Conservation (phyloP, 192 early-diverging fungal genomes). For the Rhizophagus clarus region DNA sequence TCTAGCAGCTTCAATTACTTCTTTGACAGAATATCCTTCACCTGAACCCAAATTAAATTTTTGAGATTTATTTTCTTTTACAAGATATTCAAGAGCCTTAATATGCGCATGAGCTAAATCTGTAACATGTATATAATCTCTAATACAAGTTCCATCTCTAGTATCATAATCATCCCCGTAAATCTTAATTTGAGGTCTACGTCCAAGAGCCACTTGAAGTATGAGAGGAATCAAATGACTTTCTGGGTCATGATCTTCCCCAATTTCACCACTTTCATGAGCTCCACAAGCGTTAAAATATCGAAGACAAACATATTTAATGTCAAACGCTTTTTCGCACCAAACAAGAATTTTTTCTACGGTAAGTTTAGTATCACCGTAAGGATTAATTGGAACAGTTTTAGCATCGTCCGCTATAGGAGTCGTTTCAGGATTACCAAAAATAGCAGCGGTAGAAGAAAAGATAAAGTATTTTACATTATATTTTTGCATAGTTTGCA, state of each 20-base stretch:
- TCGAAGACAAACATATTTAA: conserved; percentile 64
- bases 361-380: conserved; percentile 88
- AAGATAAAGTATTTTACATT: conserved; percentile 87
- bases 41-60: conserved; percentile 92
- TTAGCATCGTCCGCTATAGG: conserved; percentile 59
- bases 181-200: conserved; percentile 78
- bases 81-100: conserved; percentile 61
- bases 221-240: conserved; percentile 96
- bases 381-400: conserved; percentile 79
- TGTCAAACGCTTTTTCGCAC: conserved; percentile 35
- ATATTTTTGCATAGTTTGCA: conserved; percentile 79
- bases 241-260: conserved; percentile 88
- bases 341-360: conserved; percentile 77
- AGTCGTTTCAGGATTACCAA: conserved; percentile 54
- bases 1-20: conserved; percentile 85
- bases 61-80: conserved; percentile 47
- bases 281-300: conserved; percentile 99
- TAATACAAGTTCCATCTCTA: conserved; percentile 88
- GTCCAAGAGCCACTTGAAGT: conserved; percentile 87
- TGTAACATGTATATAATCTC: conserved; percentile 97
- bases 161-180: conserved; percentile 95
- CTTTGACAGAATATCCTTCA: conserved; percentile 85
- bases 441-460: conserved; percentile 90
- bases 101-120: conserved; percentile 91
- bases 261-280: conserved; percentile 87